phyloP scores from a whole-genome alignment of 768 basidiomycete species.

The Boletus fagicola region DNA sequence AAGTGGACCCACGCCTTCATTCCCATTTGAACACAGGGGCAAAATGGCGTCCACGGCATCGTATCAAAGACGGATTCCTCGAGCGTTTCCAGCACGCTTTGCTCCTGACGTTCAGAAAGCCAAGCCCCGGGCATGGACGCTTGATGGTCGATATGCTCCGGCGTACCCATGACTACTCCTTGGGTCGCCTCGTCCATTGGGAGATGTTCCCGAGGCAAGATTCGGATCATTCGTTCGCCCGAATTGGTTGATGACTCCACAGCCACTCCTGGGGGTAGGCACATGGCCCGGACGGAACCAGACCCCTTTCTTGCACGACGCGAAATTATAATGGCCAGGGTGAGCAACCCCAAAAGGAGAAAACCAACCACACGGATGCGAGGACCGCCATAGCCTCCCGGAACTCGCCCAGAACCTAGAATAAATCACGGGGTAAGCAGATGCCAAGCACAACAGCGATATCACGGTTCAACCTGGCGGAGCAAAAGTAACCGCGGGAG shows the following conservation, averaged over 20 bases:
- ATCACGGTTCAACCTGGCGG: neutral
- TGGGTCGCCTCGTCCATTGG: neutral
- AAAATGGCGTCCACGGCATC: neutral
- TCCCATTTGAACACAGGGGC: neutral
- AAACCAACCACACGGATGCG: neutral
- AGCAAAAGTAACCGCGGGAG: neutral
- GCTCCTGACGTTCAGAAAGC: neutral
- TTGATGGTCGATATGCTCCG: neutral
- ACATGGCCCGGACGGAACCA: neutral
- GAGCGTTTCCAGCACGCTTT: neutral
- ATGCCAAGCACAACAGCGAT: neutral
- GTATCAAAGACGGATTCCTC: neutral
- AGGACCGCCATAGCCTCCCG: neutral
- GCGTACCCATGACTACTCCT: neutral
- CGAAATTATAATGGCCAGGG: neutral
- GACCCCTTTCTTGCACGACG: neutral
- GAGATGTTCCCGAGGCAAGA: neutral
- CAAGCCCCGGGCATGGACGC: conserved; percentile 6
- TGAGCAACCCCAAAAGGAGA: conserved; percentile 6
- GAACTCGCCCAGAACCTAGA: neutral
- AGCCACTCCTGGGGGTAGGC: neutral
- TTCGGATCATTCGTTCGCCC: neutral
- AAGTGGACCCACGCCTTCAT: neutral
- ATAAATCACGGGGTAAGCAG: neutral
- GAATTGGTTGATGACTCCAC: neutral